Conservation (phyloP, 2,329 filamentous ascomycete genomes). For the Acarospora socialis region DNA sequence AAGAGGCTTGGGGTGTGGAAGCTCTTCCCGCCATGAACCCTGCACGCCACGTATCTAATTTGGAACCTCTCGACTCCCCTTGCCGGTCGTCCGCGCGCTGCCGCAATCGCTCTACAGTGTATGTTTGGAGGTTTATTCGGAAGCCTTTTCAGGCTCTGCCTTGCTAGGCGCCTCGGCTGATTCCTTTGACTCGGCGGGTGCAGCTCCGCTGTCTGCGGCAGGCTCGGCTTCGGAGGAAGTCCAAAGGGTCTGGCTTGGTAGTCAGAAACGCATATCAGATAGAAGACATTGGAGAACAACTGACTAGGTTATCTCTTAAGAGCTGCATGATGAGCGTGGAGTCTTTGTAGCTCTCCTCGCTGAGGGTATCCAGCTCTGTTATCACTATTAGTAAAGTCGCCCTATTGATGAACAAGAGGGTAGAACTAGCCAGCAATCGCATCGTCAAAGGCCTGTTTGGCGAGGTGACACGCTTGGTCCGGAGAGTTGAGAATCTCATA, state of each 20-base stretch:
- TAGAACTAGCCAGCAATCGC: slow-evolving; percentile 62
- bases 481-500: slow-evolving; percentile 99
- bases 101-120: too few relatives aligned
- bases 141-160: slow-evolving; percentile 24
- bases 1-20: too few relatives aligned
- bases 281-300: slow-evolving; percentile 17
- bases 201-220: slow-evolving; percentile 36
- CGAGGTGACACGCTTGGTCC: slow-evolving; percentile 94
- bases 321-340: slow-evolving; percentile 98
- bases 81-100: too few relatives aligned
- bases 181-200: slow-evolving; percentile 26
- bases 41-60: too few relatives aligned
- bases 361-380: slow-evolving; percentile 83
- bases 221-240: slow-evolving; percentile 96
- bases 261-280: slow-evolving; percentile 17
- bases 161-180: slow-evolving; percentile 24
- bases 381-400: slow-evolving; percentile 14
- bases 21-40: too few relatives aligned
- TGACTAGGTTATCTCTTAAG: slow-evolving; percentile 86
- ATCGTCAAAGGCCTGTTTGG: slow-evolving; percentile 91
- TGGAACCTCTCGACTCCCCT: too few relatives aligned
- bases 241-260: slow-evolving; percentile 68
- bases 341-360: slow-evolving; percentile 99
- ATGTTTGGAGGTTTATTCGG: too few relatives aligned
- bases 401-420: not conserved